These are phyloP conservation scores for Alternaria sp. DNA, from an alignment of 2,329 filamentous ascomycete species.

Conservation along the genomic window DNA sequence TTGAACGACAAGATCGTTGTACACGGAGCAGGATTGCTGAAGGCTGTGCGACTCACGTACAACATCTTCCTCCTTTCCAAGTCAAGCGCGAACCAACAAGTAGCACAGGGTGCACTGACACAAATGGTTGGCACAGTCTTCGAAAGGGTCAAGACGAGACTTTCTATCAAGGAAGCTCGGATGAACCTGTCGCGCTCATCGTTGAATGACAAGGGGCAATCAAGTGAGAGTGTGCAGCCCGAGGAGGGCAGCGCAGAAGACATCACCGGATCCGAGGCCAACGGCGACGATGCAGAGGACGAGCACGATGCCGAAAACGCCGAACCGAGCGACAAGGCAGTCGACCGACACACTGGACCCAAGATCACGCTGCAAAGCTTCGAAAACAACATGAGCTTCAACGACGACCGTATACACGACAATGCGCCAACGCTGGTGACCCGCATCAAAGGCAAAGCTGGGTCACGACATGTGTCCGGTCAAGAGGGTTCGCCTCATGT, in stretches of 20 bases:
- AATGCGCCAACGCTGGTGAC: conserved; percentile 72
- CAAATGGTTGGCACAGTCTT: conserved; percentile 99
- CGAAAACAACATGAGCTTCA: conserved; percentile 69
- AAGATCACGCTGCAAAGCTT: conserved; percentile 73
- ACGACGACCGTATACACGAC: conserved; percentile 69
- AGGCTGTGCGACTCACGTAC: conserved; percentile 97
- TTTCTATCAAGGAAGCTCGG: conserved; percentile 86
- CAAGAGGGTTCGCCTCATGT: conserved; percentile 55
- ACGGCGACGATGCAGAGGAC: conserved; percentile 52
- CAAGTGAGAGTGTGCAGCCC: conserved; percentile 40
- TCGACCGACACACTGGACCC: conserved; percentile 56
- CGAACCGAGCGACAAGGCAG: conserved; percentile 51
- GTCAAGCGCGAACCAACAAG: conserved; percentile 92
- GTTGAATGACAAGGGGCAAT: conserved; percentile 45
- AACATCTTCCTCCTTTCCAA: conserved; percentile 98
- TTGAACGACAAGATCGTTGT: conserved; percentile 99
- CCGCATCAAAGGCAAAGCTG: conserved; percentile 57
- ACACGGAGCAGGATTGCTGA: conserved; percentile 91
- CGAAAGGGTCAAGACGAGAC: conserved; percentile 84
- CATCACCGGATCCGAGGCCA: conserved; percentile 31
- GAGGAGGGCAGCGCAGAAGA: conserved; percentile 33
- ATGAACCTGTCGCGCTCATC: conserved; percentile 59
- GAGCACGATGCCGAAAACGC: conserved; percentile 45
- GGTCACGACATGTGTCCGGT: conserved; percentile 54
- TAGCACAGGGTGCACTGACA: conserved; percentile 93